These are phyloP conservation scores for Geum urbanum DNA, from an alignment of 306 rosid genomes.

Conservation along the genomic window DNA sequence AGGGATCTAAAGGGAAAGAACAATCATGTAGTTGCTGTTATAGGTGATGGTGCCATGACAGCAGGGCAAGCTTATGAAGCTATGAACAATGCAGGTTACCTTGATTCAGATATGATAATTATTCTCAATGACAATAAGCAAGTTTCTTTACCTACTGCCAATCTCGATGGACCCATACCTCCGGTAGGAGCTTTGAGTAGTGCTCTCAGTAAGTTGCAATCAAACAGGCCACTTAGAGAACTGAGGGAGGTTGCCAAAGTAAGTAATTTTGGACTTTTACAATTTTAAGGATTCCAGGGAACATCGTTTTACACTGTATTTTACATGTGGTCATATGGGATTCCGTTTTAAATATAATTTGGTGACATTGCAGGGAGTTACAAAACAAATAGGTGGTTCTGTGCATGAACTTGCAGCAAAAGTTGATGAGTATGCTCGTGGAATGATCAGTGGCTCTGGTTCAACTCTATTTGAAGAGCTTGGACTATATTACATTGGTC, in stretches of 20 bases:
- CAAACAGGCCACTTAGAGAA: constrained; percentile 92
- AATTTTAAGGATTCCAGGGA: not conserved
- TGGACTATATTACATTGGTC: constrained; percentile 95
- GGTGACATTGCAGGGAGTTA: constrained; percentile 62
- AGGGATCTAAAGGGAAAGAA: constrained; percentile 79
- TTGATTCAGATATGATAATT: constrained; percentile 95
- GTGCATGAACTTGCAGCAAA: constrained; percentile 97
- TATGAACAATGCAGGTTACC: constrained; percentile 97
- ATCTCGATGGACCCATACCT: constrained; percentile 80
- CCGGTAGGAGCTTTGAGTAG: constrained; percentile 99
- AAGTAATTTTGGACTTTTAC: constrained; percentile 13
- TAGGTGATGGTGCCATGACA: constrained; percentile 99
- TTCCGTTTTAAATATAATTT: constrained; percentile 8
- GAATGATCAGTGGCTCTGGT: constrained; percentile 95
- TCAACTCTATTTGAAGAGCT: constrained; percentile 95
- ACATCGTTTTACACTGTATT: not conserved
- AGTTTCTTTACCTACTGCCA: constrained; percentile 91
- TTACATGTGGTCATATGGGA: constrained; percentile 3
- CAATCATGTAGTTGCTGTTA: constrained; percentile 76
- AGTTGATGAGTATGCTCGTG: constrained; percentile 99
- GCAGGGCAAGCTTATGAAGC: constrained; percentile 99
- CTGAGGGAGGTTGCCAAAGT: constrained; percentile 98
- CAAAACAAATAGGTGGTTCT: constrained; percentile 85
- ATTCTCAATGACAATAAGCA: constrained; percentile 96
- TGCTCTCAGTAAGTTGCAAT: constrained; percentile 87